Evolutionary conservation across 2,329 filamentous ascomycete genomes (phyloP).

Genomic region (Neophaeococcomyces mojaviensis): DNA sequence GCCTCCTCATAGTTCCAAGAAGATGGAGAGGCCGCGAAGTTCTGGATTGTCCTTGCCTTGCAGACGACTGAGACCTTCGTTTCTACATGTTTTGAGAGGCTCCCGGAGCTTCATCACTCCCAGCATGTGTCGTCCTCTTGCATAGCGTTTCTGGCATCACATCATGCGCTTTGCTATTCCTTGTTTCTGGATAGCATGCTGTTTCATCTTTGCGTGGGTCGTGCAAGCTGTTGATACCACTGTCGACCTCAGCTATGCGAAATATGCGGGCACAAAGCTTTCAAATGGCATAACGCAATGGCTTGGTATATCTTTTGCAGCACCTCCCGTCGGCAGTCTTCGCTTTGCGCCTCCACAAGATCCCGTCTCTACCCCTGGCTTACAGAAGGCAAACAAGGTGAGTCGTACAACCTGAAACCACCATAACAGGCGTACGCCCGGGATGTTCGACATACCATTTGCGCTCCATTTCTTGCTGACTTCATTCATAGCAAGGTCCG

Average conservation of each 20-base stretch:
- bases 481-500: slow-evolving; percentile 29
- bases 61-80: too few species aligned
- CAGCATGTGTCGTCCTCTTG: slow-evolving; percentile 11
- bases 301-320: slow-evolving; percentile 69
- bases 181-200: background rate
- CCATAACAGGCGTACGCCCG: too few species aligned
- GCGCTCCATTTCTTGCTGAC: background rate
- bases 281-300: slow-evolving; percentile 58
- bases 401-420: slow-evolving; percentile 10
- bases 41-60: too few species aligned
- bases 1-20: background rate
- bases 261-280: slow-evolving; percentile 52
- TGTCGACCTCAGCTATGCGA: slow-evolving; percentile 60
- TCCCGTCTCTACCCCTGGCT: slow-evolving; percentile 40
- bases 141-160: slow-evolving; percentile 9
- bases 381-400: slow-evolving; percentile 51
- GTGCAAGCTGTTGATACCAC: slow-evolving; percentile 25
- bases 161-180: background rate
- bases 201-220: slow-evolving; percentile 7
- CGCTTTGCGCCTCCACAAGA: slow-evolving; percentile 63
- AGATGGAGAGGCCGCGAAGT: too few species aligned
- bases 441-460: too few species aligned
- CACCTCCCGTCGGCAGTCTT: slow-evolving; percentile 56
- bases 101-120: background rate
- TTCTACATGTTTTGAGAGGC: background rate